These are phyloP conservation scores for Westerdykella aurantiaca DNA, from an alignment of 2,329 filamentous ascomycete species.

Conservation along the genomic window DNA sequence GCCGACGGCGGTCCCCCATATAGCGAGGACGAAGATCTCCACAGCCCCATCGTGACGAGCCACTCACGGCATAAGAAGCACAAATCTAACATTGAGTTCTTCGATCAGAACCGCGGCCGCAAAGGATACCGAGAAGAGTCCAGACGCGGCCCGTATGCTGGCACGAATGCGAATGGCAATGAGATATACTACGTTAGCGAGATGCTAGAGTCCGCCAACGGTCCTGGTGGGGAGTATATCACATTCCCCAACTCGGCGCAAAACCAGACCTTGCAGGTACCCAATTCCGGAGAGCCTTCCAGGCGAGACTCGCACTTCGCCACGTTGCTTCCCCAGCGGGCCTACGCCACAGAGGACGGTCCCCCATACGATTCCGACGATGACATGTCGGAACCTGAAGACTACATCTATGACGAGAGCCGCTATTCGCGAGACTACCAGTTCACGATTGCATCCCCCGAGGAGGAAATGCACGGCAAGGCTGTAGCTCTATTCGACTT, in stretches of 20 bases:
- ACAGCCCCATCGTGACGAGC: conserved; percentile 79
- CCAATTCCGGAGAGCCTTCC: conserved; percentile 20
- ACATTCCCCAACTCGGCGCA: conserved; percentile 62
- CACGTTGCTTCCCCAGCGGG: conserved; percentile 40
- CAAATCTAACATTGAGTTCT: conserved; percentile 46
- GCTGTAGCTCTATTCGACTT: conserved; percentile 95
- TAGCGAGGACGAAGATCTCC: conserved; percentile 91
- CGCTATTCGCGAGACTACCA: conserved; percentile 88
- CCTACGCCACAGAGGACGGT: conserved; percentile 37
- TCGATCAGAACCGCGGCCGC: conserved; percentile 35
- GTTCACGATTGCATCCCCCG: conserved; percentile 89
- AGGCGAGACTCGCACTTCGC: conserved; percentile 53
- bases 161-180: conserved; percentile 61
- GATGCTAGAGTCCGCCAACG: conserved; percentile 60
- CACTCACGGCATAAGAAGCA: conserved; percentile 66
- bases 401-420: conserved; percentile 57
- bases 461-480: conserved; percentile 97
- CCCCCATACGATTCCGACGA: conserved; percentile 42
- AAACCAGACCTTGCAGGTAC: conserved; percentile 27
- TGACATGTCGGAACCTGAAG: conserved; percentile 45
- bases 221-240: conserved; percentile 72
- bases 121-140: conserved; percentile 28
- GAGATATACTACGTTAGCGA: conserved; percentile 71
- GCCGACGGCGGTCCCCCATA: conserved; percentile 71
- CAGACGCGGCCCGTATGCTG: conserved; percentile 41